These are phyloP conservation scores for Comarum palustre DNA, from an alignment of 306 rosid genomes.

Conservation along the genomic window DNA sequence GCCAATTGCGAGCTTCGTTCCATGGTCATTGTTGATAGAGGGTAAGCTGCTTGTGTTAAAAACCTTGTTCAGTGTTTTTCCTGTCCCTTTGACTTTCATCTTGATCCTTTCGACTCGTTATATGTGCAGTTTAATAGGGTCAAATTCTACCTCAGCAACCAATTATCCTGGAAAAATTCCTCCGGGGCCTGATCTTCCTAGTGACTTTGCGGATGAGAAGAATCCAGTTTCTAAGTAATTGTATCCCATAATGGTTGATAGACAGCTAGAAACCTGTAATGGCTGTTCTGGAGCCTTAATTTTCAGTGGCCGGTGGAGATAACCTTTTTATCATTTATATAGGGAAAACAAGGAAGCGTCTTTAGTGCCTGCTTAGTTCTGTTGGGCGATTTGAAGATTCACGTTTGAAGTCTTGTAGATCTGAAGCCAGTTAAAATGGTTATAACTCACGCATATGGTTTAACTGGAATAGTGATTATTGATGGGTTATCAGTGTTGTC, in stretches of 20 bases:
- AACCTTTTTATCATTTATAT: neutral
- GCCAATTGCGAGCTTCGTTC: constrained; percentile 91
- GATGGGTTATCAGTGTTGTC: neutral
- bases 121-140: constrained; percentile 57
- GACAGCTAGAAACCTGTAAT: neutral
- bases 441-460: neutral
- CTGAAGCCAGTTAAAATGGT: neutral
- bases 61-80: neutral
- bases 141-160: constrained; percentile 57
- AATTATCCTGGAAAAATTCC: constrained; percentile 76
- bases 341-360: neutral
- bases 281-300: neutral
- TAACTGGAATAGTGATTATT: neutral
- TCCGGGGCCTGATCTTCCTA: constrained; percentile 67
- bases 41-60: constrained; percentile 46
- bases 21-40: constrained; percentile 60
- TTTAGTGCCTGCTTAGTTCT: constrained; percentile 7
- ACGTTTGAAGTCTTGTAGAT: neutral
- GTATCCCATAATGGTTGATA: neutral
- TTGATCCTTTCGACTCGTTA: neutral
- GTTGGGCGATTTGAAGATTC: constrained; percentile 9
- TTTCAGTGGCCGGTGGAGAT: constrained; percentile 9
- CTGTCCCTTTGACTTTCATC: neutral
- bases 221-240: constrained; percentile 26
- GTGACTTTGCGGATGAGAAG: constrained; percentile 58